Evolutionary conservation across 257 asterid species (phyloP).

Genomic region (Solanum pimpinellifolium): DNA sequence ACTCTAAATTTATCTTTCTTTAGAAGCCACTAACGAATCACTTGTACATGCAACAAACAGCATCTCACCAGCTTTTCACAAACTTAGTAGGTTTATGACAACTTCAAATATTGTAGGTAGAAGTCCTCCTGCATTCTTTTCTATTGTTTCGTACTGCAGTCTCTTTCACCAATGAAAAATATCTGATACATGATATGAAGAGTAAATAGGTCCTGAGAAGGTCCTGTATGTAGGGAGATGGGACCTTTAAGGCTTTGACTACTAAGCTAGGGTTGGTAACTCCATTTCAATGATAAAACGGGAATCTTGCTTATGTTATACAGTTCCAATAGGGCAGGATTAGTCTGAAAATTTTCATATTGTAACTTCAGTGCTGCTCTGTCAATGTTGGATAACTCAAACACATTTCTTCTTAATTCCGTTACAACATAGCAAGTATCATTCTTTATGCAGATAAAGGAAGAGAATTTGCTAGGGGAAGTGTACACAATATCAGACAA

Average conservation of each 20-base stretch:
- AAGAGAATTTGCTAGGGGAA: not conserved
- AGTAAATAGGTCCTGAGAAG: not conserved
- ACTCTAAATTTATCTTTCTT: not conserved
- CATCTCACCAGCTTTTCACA: not conserved
- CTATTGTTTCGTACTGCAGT: not conserved
- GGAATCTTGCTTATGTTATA: not conserved
- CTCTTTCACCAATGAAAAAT: not conserved
- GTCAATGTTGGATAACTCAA: not conserved
- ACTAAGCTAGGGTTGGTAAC: not conserved
- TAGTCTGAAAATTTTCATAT: not conserved
- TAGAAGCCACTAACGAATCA: not conserved
- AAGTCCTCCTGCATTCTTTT: not conserved
- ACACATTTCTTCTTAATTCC: not conserved
- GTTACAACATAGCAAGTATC: not conserved
- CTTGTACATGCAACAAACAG: not conserved
- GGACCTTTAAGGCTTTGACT: not conserved
- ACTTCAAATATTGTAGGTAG: not conserved
- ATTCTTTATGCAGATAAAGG: not conserved
- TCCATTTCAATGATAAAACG: not conserved
- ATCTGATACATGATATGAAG: not conserved
- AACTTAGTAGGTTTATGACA: not conserved
- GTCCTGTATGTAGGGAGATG: not conserved
- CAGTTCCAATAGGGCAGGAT: not conserved
- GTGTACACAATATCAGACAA: not conserved
- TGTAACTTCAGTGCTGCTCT: not conserved